These are phyloP conservation scores for Botrytis elliptica DNA, from an alignment of 2,329 filamentous ascomycete species.

Conservation along the genomic window DNA sequence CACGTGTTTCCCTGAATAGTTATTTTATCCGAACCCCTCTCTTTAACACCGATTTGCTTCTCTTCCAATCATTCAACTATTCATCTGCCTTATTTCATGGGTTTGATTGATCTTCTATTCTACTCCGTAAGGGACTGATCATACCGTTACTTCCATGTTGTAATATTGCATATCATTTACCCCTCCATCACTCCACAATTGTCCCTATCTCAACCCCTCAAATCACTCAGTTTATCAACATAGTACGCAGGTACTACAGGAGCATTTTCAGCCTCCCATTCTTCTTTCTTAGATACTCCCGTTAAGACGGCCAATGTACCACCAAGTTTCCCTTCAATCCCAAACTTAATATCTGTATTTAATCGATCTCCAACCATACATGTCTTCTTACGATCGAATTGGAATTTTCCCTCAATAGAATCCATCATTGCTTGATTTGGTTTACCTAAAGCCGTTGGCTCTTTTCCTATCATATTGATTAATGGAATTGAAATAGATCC, in stretches of 20 bases:
- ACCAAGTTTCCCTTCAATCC: constrained; percentile 83
- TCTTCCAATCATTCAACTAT: constrained; percentile 2
- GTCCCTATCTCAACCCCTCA: constrained; percentile 46
- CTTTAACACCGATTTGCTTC: background rate
- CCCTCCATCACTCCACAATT: background rate
- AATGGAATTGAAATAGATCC: constrained; percentile 79
- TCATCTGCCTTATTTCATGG: background rate
- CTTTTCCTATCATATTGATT: constrained; percentile 65
- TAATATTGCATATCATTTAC: background rate
- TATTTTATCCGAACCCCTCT: background rate
- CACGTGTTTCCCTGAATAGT: background rate
- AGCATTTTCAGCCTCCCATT: constrained; percentile 70
- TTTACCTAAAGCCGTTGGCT: constrained; percentile 83
- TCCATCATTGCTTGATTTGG: constrained; percentile 99
- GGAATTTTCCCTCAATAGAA: constrained; percentile 92
- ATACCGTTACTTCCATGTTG: background rate
- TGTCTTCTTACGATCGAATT: constrained; percentile 76
- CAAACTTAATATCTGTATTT: constrained; percentile 95
- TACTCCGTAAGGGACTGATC: background rate
- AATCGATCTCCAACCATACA: constrained; percentile 96
- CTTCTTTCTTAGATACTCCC: constrained; percentile 81
- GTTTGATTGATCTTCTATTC: background rate
- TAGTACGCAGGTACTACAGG: constrained; percentile 76
- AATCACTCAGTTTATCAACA: constrained; percentile 79
- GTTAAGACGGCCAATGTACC: constrained; percentile 90